Evolutionary conservation across 208 protist species (phyloP).

Genomic region (Acanthamoeba divionensis): DNA sequence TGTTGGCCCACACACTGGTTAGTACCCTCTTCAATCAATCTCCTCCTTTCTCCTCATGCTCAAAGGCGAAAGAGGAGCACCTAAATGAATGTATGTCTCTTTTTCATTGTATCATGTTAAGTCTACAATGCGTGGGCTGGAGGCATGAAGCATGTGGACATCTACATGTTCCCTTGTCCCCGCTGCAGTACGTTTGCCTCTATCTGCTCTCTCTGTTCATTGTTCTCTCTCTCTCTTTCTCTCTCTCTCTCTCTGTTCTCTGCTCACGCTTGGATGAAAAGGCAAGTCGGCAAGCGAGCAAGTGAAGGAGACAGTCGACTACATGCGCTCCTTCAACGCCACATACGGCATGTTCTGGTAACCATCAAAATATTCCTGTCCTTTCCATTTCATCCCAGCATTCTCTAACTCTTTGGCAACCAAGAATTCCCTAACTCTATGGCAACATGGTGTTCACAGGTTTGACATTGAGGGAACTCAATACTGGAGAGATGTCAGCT

Average conservation of each 20-base stretch:
- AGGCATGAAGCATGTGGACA: conserved; percentile 34
- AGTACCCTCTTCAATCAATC: background rate
- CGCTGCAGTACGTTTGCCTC: background rate
- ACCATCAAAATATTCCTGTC: too few species aligned
- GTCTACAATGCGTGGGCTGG: background rate
- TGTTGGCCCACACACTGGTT: background rate
- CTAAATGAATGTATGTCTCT: background rate
- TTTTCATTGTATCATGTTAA: background rate
- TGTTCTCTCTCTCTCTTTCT: too few species aligned
- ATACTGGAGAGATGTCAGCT: conserved; percentile 29
- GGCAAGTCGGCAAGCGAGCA: background rate
- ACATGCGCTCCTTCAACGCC: background rate
- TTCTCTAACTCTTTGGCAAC: too few species aligned
- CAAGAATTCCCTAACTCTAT: too few species aligned
- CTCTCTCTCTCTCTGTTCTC: too few species aligned
- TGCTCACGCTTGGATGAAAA: background rate
- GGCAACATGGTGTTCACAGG: too few species aligned
- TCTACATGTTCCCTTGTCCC: conserved; percentile 51
- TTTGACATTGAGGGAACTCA: conserved; percentile 9
- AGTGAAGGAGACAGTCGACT: conserved; percentile 1
- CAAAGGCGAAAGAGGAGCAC: background rate
- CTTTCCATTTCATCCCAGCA: too few species aligned
- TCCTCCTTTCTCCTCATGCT: background rate
- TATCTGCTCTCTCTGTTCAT: too few species aligned
- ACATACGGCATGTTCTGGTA: conserved; percentile 43